These are phyloP conservation scores for Aspergillus texensis DNA, from an alignment of 2,329 filamentous ascomycete species.

Conservation along the genomic window DNA sequence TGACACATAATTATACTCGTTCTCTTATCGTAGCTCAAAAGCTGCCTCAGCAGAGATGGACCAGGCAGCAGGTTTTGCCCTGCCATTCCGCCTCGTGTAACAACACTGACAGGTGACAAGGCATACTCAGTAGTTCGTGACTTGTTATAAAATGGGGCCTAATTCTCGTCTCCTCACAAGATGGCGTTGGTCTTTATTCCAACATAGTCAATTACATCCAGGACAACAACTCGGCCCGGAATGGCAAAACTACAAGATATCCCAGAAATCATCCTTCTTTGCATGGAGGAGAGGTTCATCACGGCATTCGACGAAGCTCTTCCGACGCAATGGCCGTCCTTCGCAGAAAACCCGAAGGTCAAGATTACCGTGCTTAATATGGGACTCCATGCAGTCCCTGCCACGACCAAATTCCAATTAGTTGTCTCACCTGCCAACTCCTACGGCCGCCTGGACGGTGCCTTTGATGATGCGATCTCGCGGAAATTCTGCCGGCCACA, in stretches of 20 bases:
- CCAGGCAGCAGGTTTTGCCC: not conserved
- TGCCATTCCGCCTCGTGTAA: not conserved
- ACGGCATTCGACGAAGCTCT: constrained; percentile 46
- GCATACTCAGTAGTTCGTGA: not conserved
- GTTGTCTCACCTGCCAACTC: constrained; percentile 60
- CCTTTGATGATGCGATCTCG: constrained; percentile 59
- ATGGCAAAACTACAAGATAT: constrained; percentile 31
- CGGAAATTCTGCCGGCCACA: constrained; percentile 47
- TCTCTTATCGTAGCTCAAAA: not conserved
- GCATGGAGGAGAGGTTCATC: constrained; percentile 42
- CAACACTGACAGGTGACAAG: not conserved
- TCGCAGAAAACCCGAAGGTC: constrained; percentile 35
- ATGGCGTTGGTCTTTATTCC: not conserved
- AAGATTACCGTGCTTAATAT: constrained; percentile 40
- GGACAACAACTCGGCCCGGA: not conserved
- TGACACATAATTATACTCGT: not conserved
- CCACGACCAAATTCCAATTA: constrained; percentile 46
- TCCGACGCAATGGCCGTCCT: constrained; percentile 32
- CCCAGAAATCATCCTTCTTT: constrained; percentile 48
- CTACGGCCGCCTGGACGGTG: constrained; percentile 57
- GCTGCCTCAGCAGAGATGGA: not conserved
- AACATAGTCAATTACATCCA: not conserved
- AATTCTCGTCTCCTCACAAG: not conserved
- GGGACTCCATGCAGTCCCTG: constrained; percentile 43
- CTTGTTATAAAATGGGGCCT: not conserved